A percentile compares a stretch with the other conserved stretches of the same genome.
Conservation (phyloP, 352 stramenopile genomes). For the Globisporangium lucens region DNA sequence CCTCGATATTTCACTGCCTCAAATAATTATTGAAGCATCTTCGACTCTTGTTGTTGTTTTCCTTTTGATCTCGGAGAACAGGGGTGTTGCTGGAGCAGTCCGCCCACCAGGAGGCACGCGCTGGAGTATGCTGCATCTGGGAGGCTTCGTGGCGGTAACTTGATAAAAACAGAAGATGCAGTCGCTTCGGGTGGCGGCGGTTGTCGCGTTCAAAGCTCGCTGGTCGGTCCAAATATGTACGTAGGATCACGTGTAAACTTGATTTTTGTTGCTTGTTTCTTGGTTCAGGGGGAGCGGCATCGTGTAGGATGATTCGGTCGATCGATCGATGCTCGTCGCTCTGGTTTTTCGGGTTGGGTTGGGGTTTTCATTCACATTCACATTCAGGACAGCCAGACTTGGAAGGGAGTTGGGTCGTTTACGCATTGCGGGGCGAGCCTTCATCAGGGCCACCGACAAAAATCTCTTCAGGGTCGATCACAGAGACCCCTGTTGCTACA, state of each 20-base stretch:
- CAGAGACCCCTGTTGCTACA: conserved; percentile 22
- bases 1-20: conserved; percentile 14
- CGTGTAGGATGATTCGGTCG: neutral
- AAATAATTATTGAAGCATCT: conserved; percentile 23
- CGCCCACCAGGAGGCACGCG: conserved; percentile 1
- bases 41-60: conserved; percentile 16
- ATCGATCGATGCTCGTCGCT: neutral
- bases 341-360: neutral
- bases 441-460: conserved; percentile 43
- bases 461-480: conserved; percentile 62
- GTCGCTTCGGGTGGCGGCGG: conserved; percentile 4
- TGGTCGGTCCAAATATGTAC: conserved; percentile 18
- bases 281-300: neutral
- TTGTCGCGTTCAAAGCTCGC: conserved; percentile 2
- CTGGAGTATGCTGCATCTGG: neutral
- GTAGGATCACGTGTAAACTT: conserved; percentile 10
- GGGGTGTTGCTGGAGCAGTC: neutral
- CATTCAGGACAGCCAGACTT: conserved; percentile 6
- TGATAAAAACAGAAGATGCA: conserved; percentile 23
- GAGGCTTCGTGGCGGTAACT: conserved; percentile 14
- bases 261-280: conserved; percentile 9
- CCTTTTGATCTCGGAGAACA: conserved; percentile 9
- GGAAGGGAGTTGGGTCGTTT: conserved; percentile 6
- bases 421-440: conserved; percentile 32
- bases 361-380: conserved; percentile 10